A percentile compares a stretch with the other conserved stretches of the same genome.
Conservation (phyloP, 2,329 filamentous ascomycete genomes). For the Pyricularia grisea region DNA sequence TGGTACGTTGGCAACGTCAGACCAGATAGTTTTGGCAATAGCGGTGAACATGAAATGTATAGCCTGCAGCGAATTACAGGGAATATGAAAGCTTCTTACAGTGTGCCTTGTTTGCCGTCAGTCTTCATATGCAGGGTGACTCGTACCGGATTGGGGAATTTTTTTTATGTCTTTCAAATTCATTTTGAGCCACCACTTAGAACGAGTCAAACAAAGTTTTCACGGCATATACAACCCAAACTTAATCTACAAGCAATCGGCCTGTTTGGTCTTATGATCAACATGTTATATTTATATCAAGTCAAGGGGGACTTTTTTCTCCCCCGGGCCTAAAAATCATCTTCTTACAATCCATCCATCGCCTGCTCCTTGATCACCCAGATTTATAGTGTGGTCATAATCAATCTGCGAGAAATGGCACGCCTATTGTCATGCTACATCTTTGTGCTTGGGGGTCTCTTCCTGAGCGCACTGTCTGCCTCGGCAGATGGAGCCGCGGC, state of each 20-base stretch:
- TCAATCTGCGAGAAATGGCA: neutral
- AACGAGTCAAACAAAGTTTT: neutral
- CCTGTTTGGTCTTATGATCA: neutral
- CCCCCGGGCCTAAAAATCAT: too few species aligned
- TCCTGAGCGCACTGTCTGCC: neutral
- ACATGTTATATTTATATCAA: neutral
- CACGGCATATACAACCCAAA: neutral
- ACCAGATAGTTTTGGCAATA: neutral
- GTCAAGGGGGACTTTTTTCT: neutral
- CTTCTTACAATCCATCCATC: neutral
- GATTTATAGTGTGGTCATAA: neutral
- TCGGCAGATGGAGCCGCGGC: too few species aligned
- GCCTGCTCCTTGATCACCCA: neutral
- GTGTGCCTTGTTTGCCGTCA: too few species aligned
- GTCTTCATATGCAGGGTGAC: neutral
- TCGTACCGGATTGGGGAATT: neutral
- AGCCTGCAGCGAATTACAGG: neutral
- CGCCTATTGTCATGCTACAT: neutral
- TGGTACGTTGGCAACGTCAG: neutral
- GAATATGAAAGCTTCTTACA: too few species aligned
- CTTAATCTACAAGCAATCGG: neutral
- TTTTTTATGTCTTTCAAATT: neutral
- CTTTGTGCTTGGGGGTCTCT: neutral
- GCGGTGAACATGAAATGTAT: neutral
- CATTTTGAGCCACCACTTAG: neutral